Conservation (phyloP, 202 grass and related monocot species). For the Hordeum pubiflorum region DNA sequence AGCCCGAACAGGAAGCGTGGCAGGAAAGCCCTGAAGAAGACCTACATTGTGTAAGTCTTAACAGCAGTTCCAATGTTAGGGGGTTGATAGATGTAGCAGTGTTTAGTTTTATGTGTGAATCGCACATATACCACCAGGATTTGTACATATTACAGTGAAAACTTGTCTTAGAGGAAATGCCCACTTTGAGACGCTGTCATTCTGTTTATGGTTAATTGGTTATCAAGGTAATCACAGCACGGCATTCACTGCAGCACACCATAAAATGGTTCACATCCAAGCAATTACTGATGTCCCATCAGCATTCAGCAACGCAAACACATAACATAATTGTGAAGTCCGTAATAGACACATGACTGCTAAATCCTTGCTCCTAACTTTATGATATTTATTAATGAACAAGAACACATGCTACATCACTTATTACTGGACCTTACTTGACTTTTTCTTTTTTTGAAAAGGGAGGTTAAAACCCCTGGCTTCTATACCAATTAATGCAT, state of each 20-base stretch:
- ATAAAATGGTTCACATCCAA: not conserved
- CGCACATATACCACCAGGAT: not conserved
- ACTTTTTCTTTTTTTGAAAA: too few relatives aligned
- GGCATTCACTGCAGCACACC: not conserved
- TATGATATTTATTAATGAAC: not conserved
- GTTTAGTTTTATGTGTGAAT: not conserved
- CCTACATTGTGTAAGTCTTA: conserved; percentile 44
- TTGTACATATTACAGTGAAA: conserved; percentile 4
- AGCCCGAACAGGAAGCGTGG: conserved; percentile 41
- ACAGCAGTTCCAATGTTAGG: not conserved
- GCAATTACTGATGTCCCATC: conserved; percentile 7
- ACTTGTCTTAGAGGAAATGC: not conserved
- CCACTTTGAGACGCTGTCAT: conserved; percentile 1
- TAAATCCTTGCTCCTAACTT: not conserved
- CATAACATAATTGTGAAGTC: not conserved
- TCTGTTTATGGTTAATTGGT: not conserved
- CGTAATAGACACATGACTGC: not conserved
- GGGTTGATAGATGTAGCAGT: not conserved
- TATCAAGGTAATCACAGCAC: not conserved
- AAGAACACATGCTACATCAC: not conserved
- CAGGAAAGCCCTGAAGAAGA: conserved; percentile 53
- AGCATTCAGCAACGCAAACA: not conserved
- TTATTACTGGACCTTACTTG: not conserved
- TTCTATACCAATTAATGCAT: too few relatives aligned
- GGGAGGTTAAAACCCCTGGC: too few relatives aligned